Percentiles rank a stretch among this genome's conserved stretches.
phyloP scores from a whole-genome alignment of 108 stramenopile genomes.

The Cylindrotheca closterium region DNA sequence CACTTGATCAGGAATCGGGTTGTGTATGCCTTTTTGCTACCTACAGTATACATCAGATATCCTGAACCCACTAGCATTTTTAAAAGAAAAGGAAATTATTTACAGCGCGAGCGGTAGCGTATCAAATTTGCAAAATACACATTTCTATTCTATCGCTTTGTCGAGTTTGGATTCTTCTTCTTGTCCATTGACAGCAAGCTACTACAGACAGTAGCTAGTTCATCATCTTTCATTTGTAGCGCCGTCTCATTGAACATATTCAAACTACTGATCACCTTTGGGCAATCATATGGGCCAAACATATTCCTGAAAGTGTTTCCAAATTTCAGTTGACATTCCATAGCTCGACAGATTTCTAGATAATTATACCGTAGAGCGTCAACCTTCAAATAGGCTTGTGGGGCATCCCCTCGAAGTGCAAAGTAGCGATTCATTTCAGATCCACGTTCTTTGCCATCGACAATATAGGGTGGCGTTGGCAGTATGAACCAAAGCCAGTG shows the following conservation, averaged over 20 bases:
- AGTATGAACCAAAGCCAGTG: constrained; percentile 14
- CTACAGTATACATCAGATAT: too few species aligned
- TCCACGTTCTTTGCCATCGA: constrained; percentile 10
- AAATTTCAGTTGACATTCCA: neutral
- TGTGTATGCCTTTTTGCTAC: too few species aligned
- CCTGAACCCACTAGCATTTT: too few species aligned
- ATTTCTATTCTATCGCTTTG: too few species aligned
- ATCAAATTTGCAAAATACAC: too few species aligned
- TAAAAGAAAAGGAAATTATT: too few species aligned
- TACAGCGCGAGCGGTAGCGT: too few species aligned
- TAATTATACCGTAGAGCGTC: constrained; percentile 1
- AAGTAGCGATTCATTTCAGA: constrained; percentile 9
- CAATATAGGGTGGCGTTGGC: constrained; percentile 12
- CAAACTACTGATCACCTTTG: constrained; percentile 1
- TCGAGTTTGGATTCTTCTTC: too few species aligned
- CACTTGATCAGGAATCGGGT: too few species aligned
- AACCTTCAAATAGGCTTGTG: neutral
- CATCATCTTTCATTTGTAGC: neutral
- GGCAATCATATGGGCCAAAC: neutral
- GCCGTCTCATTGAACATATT: neutral
- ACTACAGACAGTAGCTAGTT: neutral
- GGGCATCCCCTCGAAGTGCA: constrained; percentile 8
- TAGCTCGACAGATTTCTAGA: neutral
- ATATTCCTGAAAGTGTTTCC: neutral
- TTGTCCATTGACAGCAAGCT: too few species aligned